These are phyloP conservation scores for Brassica rapa DNA, from an alignment of 345 rosid genomes.

Conservation along the genomic window DNA sequence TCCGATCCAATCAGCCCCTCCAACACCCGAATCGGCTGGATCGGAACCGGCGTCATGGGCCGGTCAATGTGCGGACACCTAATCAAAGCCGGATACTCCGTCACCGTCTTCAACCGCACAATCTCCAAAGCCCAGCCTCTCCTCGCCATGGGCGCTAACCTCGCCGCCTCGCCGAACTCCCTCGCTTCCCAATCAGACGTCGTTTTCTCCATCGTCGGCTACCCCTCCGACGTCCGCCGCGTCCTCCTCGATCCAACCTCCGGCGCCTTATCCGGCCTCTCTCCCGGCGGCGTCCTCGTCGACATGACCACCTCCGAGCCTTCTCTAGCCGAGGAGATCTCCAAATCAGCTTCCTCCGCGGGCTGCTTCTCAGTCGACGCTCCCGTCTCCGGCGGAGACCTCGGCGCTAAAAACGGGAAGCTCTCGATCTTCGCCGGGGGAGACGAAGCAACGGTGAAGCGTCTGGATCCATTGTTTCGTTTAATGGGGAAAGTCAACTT, in stretches of 20 bases:
- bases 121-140: conserved; percentile 78
- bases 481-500: conserved; percentile 72
- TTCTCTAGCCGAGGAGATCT: conserved; percentile 75
- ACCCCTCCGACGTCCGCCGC: conserved; percentile 83
- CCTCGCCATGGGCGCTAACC: conserved; percentile 67
- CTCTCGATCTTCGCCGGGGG: conserved; percentile 84
- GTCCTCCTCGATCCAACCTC: conserved; percentile 69
- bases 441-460: conserved; percentile 47
- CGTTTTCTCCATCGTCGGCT: conserved; percentile 93
- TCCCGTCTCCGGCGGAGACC: conserved; percentile 80
- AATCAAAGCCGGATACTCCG: conserved; percentile 70
- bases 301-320: conserved; percentile 99
- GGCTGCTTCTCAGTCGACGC: conserved; percentile 71
- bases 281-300: conserved; percentile 71
- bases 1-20: conserved; percentile 47
- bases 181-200: conserved; percentile 78
- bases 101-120: conserved; percentile 89
- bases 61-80: conserved; percentile 78
- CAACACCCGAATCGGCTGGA: conserved; percentile 89
- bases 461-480: conserved; percentile 58
- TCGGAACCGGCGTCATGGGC: conserved; percentile 94
- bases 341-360: conserved; percentile 53
- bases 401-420: conserved; percentile 69
- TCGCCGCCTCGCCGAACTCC: conserved; percentile 62
- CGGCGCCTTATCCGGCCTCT: conserved; percentile 79